Evolutionary conservation across 2,329 filamentous ascomycete genomes (phyloP), one percentile per base, ranked within the genome.

Genomic region (Thermothelomyces thermophilus): DNA sequence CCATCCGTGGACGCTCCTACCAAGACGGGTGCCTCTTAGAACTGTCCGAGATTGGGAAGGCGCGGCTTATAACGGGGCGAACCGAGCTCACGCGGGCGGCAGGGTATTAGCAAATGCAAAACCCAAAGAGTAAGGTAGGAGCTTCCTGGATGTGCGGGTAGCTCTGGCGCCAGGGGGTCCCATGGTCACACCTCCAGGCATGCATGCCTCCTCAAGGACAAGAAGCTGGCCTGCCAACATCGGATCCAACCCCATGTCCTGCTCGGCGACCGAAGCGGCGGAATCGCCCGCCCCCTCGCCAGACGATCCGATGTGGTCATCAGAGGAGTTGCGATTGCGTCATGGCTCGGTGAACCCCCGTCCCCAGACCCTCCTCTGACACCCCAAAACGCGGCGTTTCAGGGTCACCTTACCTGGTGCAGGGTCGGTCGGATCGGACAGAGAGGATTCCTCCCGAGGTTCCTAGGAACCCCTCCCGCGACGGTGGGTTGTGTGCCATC

Each of bases 261-360:
- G 41, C 41, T 49, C 41, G 35, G 28, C 14, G 3, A 5, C 33
- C 16, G 14, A 14, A 35, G 14, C 33, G 3, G 3, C 33, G 3
- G 33, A 35, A 31, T 14, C 26, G 37, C 8, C n/a, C 13, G 16
- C 13, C 48, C 44, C 40, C 41, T 34, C 41, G 17, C 35, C 20
- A 9, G 14, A 10, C 39, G 16, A 19, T 22, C 14, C 19, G 14
- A 5, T 2, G 57, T 58, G 54, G 56, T 58, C 53, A 56, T 44
- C 43, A 14, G 16, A 14, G 41, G 20, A 9, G 13, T 50, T 54
- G 22, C 30, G 20, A 49, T 56, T 55, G 53, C 52, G 53, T 58
- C 55, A 58, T 52, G 28, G 26, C 9, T 46, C 37, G 46, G 43
- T 54, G 54, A 24, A 43, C 51, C 56, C 50, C 55, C 43, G 44